Evolutionary conservation across 2,329 filamentous ascomycete species (phyloP).

Genomic region (Venturiaceae sp.): DNA sequence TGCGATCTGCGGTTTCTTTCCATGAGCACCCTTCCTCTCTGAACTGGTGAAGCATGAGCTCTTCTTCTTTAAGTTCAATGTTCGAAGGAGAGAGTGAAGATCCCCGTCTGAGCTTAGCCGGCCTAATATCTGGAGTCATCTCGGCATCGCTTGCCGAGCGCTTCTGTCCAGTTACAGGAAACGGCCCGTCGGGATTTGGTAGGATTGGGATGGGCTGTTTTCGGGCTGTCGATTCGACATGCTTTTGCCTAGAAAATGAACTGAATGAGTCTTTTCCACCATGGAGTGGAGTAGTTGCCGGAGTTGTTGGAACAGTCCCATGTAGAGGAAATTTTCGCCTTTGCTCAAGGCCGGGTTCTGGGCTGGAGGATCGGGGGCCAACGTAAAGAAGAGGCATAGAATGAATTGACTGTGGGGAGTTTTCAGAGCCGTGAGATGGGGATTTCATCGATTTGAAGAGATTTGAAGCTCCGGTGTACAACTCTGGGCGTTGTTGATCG

Average conservation of each 20-base stretch:
- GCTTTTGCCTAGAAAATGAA: not conserved
- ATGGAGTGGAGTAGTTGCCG: not conserved
- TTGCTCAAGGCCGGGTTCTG: not conserved
- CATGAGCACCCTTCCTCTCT: slow-evolving; percentile 43
- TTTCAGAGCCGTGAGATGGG: not conserved
- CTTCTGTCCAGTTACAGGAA: not conserved
- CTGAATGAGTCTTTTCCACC: not conserved
- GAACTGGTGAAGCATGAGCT: slow-evolving; percentile 40
- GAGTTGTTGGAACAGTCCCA: not conserved
- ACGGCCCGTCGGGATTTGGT: slow-evolving; percentile 3
- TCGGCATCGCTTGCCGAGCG: not conserved
- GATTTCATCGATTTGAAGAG: not conserved
- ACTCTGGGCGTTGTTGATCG: not conserved
- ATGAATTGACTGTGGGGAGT: not conserved
- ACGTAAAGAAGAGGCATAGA: not conserved
- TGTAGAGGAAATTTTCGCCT: not conserved
- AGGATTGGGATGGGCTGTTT: slow-evolving; percentile 1
- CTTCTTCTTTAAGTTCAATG: slow-evolving; percentile 38
- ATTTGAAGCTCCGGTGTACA: not conserved
- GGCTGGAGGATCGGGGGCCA: not conserved
- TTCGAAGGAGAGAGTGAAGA: not conserved
- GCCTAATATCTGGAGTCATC: not conserved
- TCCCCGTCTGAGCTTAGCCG: not conserved
- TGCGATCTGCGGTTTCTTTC: slow-evolving; percentile 44
- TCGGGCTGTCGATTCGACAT: not conserved